Evolutionary conservation across 352 stramenopile genomes (phyloP), one percentile per base, ranked within the genome.

Genomic region (Globisporangium cystogenes): DNA sequence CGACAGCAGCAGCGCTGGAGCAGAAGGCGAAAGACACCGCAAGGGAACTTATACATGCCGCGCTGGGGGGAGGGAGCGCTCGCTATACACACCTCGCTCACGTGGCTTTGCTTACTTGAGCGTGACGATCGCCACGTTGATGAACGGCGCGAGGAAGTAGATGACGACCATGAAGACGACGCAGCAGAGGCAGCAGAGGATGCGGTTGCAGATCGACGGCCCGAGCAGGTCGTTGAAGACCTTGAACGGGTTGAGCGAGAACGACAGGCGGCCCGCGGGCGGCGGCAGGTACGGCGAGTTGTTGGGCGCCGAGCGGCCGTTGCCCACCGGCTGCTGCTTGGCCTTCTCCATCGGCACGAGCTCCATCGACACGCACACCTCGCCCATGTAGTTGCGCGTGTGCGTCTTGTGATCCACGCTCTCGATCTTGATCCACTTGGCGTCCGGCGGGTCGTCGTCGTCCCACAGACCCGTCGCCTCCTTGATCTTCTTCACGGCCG

Each of bases 201-300:
- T 70, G 21, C 78, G 75, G 64, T 90, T 73, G 72, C 83, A 96
- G 39, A 97, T 88, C 7, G 76, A 84, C 21, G 88, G 88, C 10
- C 90, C 90, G 16, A 96, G 65, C 39, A 96, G 56, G 35, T 96
- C 85, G 56, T 82, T 88, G 45, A 94, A 74, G 7, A 97, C 72
- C 62, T 90, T 92, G 65, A 96, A 96, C 44, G 90, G 90, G 62
- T 97, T 97, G 53, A 95, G 72, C 15, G 76, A 93, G 65, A 96
- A 96, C 57, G 94, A 94, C 2, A 98, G 66, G 10, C 93, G 78
- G 10, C 92, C 93, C 24, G 82, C 82, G 11, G 92, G 91, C 11
- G 87, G 87, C 14, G 92, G 92, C 31, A 97, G 70, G 62, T 96
- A 96, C 29, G 93, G 93, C 51, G 94, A 94, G 56, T 90, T 92